phyloP scores from a whole-genome alignment of 2,329 filamentous ascomycete species.

The Fusarium bulbicola region DNA sequence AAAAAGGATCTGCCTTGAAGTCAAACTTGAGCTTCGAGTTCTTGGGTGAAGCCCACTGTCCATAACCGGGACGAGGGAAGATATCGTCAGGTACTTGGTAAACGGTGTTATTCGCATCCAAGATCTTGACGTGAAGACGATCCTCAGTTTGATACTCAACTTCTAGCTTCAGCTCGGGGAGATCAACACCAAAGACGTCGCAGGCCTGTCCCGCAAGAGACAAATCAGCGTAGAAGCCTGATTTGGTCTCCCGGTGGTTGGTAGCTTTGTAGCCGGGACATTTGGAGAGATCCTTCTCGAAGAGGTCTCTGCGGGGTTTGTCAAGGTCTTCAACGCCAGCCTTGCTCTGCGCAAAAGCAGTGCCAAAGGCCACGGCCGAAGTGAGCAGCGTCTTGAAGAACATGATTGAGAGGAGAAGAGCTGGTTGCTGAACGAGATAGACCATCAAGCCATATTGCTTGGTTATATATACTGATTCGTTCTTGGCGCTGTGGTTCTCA shows the following conservation, averaged over 20 bases:
- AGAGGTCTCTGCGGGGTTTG: constrained; percentile 30
- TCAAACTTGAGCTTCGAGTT: constrained; percentile 58
- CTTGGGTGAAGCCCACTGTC: constrained; percentile 31
- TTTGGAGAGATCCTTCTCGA: constrained; percentile 32
- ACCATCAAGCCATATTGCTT: not conserved
- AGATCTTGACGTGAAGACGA: constrained; percentile 75
- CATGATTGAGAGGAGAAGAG: constrained; percentile 11
- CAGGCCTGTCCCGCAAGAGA: constrained; percentile 75
- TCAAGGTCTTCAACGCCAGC: constrained; percentile 27
- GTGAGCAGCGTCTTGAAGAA: constrained; percentile 30
- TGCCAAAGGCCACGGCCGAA: constrained; percentile 20
- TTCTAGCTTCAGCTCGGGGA: constrained; percentile 71
- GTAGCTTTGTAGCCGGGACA: constrained; percentile 76
- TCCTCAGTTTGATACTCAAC: constrained; percentile 61
- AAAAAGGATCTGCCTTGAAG: constrained; percentile 65
- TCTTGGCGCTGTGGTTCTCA: not conserved
- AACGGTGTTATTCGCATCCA: constrained; percentile 73
- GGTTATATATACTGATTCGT: constrained; percentile 21
- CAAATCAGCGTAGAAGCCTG: constrained; percentile 74
- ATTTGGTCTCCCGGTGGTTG: constrained; percentile 62
- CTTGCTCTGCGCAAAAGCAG: constrained; percentile 32
- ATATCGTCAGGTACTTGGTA: constrained; percentile 79
- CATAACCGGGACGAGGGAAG: constrained; percentile 61
- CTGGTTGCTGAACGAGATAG: not conserved
- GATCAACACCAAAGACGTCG: constrained; percentile 81